Percentiles rank a stretch among this genome's conserved stretches.
These are phyloP conservation scores for Stentor coeruleus DNA, from an alignment of 73 alveolate species.

Conservation along the genomic window DNA sequence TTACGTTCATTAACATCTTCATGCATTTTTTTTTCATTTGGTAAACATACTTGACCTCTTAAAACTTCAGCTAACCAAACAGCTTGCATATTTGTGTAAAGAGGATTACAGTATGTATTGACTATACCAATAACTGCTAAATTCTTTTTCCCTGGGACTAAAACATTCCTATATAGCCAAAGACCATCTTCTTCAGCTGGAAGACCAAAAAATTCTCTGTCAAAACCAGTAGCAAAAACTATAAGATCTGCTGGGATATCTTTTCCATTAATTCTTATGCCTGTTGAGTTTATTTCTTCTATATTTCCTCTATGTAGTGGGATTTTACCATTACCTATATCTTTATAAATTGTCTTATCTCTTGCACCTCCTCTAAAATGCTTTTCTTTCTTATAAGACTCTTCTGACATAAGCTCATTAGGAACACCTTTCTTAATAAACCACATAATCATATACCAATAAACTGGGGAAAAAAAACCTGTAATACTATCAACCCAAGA, in stretches of 20 bases:
- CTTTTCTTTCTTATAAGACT: too few species aligned
- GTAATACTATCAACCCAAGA: too few species aligned
- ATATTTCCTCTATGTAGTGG: background rate
- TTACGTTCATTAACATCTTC: background rate
- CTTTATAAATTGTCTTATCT: too few species aligned
- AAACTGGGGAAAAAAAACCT: too few species aligned
- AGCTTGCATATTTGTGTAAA: background rate
- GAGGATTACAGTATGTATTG: background rate
- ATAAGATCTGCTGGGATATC: background rate
- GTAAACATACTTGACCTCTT: background rate
- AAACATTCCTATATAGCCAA: background rate
- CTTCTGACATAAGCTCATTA: too few species aligned
- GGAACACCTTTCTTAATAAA: too few species aligned
- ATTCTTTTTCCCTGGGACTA: background rate
- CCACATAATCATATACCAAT: too few species aligned
- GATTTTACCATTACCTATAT: background rate
- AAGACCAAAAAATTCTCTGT: background rate
- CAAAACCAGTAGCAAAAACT: background rate
- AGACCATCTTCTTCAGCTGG: background rate
- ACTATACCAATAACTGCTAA: background rate
- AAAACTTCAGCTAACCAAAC: background rate
- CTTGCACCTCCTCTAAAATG: too few species aligned
- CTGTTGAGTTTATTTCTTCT: background rate
- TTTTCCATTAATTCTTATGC: background rate
- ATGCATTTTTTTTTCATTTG: background rate